A percentile compares a stretch with the other conserved stretches of the same genome.
These are phyloP conservation scores for Aspergillus ustus DNA, from an alignment of 2,329 filamentous ascomycete species.

Conservation along the genomic window DNA sequence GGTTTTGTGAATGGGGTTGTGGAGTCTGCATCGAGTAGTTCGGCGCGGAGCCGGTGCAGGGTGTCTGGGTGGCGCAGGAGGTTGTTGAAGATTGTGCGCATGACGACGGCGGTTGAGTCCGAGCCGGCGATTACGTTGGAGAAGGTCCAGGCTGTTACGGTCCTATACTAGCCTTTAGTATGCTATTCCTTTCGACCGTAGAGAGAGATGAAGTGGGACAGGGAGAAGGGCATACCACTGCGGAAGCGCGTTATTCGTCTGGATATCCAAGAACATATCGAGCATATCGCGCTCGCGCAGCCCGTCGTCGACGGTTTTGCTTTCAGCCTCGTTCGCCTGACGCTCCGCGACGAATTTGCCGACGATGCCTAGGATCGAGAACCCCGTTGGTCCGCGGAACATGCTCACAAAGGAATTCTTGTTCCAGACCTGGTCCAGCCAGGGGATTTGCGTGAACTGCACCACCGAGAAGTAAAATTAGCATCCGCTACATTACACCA, in stretches of 20 bases:
- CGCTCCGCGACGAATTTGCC: constrained; percentile 2
- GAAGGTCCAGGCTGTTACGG: constrained; percentile 35
- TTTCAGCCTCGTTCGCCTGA: neutral
- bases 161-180: constrained; percentile 18
- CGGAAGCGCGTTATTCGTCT: neutral
- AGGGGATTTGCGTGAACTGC: constrained; percentile 36
- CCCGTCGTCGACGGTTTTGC: neutral
- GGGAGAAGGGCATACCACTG: neutral
- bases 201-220: no score
- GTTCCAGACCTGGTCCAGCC: constrained; percentile 21
- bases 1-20: neutral
- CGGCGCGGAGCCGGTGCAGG: constrained; percentile 21
- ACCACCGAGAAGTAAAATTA: neutral
- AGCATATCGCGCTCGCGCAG: constrained; percentile 2
- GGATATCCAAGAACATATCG: constrained; percentile 6
- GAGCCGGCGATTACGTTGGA: constrained; percentile 40
- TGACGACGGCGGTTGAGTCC: constrained; percentile 35
- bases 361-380: constrained; percentile 6
- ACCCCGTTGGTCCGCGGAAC: neutral
- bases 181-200: neutral
- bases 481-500: neutral
- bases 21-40: constrained; percentile 16
- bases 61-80: constrained; percentile 31
- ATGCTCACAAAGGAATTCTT: constrained; percentile 5
- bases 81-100: constrained; percentile 33